These are phyloP conservation scores for Isoetes taiwanensis DNA, from an alignment of 75 land plant species.

Conservation along the genomic window DNA sequence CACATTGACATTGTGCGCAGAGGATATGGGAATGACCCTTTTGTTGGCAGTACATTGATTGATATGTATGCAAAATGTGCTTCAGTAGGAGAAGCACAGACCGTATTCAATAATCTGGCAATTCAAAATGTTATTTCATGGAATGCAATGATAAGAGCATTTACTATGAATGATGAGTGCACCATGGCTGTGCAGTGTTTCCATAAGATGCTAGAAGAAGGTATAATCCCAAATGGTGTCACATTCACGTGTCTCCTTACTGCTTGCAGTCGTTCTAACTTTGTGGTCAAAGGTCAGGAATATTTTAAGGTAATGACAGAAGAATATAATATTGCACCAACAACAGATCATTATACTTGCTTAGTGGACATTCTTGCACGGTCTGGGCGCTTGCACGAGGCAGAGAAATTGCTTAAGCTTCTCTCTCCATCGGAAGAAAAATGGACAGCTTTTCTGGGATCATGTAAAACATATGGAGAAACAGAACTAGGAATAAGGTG, in stretches of 20 bases:
- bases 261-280: conserved; percentile 9
- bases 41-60: conserved; percentile 3
- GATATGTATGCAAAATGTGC: conserved; percentile 12
- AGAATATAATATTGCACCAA: conserved; percentile 8
- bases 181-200: conserved; percentile 11
- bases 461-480: conserved; percentile 1
- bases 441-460: conserved; percentile 8
- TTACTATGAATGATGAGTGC: conserved; percentile 2
- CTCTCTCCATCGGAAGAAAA: background rate
- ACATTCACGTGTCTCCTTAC: conserved; percentile 15
- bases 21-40: background rate
- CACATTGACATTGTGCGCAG: background rate
- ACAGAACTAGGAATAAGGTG: background rate
- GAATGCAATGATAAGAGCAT: conserved; percentile 14
- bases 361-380: conserved; percentile 16
- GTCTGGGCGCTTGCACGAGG: conserved; percentile 9
- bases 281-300: conserved; percentile 6
- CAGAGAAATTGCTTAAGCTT: background rate
- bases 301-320: conserved; percentile 9
- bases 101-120: conserved; percentile 7
- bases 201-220: conserved; percentile 2
- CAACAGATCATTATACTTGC: conserved; percentile 11
- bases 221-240: conserved; percentile 6
- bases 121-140: conserved; percentile 9
- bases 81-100: background rate